phyloP scores from a whole-genome alignment of 2,329 filamentous ascomycete species.

The Penicillium sp. region DNA sequence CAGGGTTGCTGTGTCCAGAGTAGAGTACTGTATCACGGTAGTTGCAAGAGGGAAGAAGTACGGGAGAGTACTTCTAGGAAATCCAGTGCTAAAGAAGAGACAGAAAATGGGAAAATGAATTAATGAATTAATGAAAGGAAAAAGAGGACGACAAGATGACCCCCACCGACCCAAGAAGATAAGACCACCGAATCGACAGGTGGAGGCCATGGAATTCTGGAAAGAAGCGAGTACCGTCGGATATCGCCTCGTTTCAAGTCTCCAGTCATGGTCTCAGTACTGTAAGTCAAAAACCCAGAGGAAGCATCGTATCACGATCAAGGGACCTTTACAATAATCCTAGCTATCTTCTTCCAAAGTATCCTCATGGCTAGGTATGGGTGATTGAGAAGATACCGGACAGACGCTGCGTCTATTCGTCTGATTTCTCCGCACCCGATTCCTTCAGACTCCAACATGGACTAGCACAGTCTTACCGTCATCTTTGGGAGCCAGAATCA shows the following conservation, averaged over 20 bases:
- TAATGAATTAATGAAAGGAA: background rate
- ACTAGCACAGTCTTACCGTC: background rate
- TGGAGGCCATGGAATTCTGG: conserved; percentile 1
- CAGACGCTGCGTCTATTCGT: background rate
- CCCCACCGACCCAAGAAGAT: background rate
- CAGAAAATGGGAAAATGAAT: background rate
- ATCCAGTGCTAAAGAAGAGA: background rate
- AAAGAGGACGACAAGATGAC: conserved; percentile 1
- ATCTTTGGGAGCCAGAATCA: background rate
- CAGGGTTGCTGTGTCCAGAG: too few species aligned
- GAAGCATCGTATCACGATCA: too few species aligned
- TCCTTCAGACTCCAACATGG: background rate
- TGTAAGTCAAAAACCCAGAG: too few species aligned
- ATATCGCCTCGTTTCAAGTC: background rate
- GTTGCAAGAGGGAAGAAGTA: background rate
- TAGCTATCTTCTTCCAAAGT: too few species aligned
- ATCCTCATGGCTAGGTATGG: background rate
- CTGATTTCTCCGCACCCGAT: background rate
- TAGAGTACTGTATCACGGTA: too few species aligned
- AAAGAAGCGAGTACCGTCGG: background rate
- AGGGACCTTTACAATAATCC: background rate
- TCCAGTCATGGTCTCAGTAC: background rate
- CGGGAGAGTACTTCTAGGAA: background rate
- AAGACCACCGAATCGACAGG: background rate
- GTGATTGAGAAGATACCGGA: background rate